Conservation (phyloP, 1,139 yeast species). For the Yamadazyma membranifaciens region DNA sequence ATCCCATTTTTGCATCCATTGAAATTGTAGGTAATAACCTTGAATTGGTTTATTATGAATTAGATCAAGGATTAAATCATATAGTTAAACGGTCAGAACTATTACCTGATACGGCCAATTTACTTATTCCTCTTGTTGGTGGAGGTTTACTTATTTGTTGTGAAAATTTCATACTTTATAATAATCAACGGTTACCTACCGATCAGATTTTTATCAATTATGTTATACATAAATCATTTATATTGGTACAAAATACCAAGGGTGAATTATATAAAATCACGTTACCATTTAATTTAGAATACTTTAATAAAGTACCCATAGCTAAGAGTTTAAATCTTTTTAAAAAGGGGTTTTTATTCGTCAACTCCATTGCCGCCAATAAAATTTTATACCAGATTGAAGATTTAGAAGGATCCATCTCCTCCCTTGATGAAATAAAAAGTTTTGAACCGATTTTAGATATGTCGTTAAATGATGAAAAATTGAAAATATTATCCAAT, state of each 20-base stretch:
- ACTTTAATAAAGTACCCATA: conserved; percentile 74
- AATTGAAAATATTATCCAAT: conserved; percentile 28
- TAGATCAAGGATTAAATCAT: conserved; percentile 84
- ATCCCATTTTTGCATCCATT: conserved; percentile 79
- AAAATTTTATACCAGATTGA: conserved; percentile 75
- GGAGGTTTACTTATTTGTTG: conserved; percentile 44
- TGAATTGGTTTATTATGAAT: conserved; percentile 65
- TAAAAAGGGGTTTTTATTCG: conserved; percentile 73
- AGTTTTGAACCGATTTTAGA: conserved; percentile 60
- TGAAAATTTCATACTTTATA: conserved; percentile 26
- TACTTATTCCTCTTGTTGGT: conserved; percentile 31
- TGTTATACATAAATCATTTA: conserved; percentile 66
- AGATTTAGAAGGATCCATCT: conserved; percentile 60
- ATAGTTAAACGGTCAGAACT: conserved; percentile 48
- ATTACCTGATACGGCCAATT: conserved; percentile 30
- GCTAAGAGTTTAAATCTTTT: conserved; percentile 58
- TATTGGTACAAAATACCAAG: conserved; percentile 63
- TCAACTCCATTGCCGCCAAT: conserved; percentile 61
- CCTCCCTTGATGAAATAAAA: conserved; percentile 52
- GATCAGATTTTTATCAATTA: conserved; percentile 42
- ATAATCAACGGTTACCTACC: conserved; percentile 5
- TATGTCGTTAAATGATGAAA: conserved; percentile 39
- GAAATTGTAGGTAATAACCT: conserved; percentile 54
- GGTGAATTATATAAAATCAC: conserved; percentile 82
- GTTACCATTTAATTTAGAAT: conserved; percentile 39